A percentile compares a stretch with the other conserved stretches of the same genome.
phyloP scores from a whole-genome alignment of 176 grass and related monocot species.

The Triticum timopheevii region DNA sequence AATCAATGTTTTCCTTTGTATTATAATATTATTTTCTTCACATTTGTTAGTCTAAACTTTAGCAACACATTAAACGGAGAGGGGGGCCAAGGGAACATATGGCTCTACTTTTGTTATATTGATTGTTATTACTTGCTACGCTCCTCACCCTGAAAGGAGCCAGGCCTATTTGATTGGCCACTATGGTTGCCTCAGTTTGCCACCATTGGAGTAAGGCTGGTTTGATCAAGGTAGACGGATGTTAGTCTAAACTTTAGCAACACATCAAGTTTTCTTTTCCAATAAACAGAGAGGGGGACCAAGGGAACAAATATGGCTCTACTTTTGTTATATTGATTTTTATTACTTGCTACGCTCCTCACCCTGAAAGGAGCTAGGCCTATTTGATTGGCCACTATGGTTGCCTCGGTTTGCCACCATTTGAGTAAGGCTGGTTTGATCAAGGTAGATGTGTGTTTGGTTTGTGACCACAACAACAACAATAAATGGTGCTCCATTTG shows the following conservation, averaged over 20 bases:
- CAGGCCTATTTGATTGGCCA: not conserved
- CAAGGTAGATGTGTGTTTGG: not conserved
- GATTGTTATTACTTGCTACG: not conserved
- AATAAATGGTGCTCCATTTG: not conserved
- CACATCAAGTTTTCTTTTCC: no score
- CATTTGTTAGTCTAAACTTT: not conserved
- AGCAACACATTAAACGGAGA: not conserved
- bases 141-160: not conserved
- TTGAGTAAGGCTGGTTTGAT: not conserved
- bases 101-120: not conserved
- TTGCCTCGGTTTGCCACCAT: not conserved
- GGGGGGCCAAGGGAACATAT: not conserved
- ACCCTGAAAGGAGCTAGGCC: not conserved
- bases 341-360: not conserved
- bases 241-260: not conserved
- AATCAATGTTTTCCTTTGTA: not conserved
- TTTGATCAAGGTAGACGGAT: not conserved
- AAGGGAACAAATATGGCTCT: not conserved
- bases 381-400: not conserved
- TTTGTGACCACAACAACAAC: not conserved
- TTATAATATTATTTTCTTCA: no score
- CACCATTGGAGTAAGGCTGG: not conserved
- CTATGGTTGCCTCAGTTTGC: not conserved
- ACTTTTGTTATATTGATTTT: not conserved
- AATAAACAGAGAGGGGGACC: no score